Percentiles rank a stretch among this genome's conserved stretches.
Evolutionary conservation across 2,329 filamentous ascomycete genomes (phyloP).

Genomic region (Pyrenophora graminea): DNA sequence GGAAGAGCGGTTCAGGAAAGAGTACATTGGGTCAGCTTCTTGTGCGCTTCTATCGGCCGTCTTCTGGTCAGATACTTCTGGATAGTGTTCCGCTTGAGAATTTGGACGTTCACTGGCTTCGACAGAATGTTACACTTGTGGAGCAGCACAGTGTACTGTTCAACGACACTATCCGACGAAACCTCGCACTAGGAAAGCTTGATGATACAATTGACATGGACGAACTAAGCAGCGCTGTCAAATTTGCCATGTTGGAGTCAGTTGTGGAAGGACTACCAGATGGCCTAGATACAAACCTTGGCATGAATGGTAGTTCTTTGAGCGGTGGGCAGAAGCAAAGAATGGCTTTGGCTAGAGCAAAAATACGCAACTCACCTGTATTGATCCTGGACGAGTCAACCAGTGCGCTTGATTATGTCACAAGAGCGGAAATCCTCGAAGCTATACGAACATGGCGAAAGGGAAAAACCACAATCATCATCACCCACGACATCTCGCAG

Average conservation of each 20-base stretch:
- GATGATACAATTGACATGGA: conserved; percentile 55
- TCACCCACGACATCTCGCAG: conserved; percentile 85
- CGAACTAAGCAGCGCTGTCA: conserved; percentile 65
- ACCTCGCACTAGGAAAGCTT: conserved; percentile 73
- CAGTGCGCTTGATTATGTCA: conserved; percentile 79
- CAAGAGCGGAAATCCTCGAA: conserved; percentile 69
- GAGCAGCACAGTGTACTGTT: conserved; percentile 84
- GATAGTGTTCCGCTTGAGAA: conserved; percentile 66
- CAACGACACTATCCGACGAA: conserved; percentile 75
- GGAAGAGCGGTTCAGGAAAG: conserved; percentile 87
- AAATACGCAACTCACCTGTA: conserved; percentile 75
- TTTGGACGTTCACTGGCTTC: conserved; percentile 72
- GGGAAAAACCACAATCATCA: conserved; percentile 86
- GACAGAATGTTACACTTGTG: conserved; percentile 76
- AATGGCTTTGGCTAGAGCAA: conserved; percentile 77
- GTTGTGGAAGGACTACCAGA: conserved; percentile 69
- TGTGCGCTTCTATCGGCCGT: conserved; percentile 73
- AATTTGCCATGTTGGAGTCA: conserved; percentile 69
- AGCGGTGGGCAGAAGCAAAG: conserved; percentile 87
- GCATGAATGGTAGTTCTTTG: conserved; percentile 68
- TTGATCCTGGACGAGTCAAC: conserved; percentile 89
- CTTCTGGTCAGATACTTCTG: conserved; percentile 67
- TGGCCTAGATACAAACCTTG: conserved; percentile 73
- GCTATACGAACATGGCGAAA: conserved; percentile 76
- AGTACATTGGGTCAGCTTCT: conserved; percentile 84